phyloP scores from a whole-genome alignment of 495 filamentous ascomycete genomes.

The Pseudevernia furfuracea region DNA sequence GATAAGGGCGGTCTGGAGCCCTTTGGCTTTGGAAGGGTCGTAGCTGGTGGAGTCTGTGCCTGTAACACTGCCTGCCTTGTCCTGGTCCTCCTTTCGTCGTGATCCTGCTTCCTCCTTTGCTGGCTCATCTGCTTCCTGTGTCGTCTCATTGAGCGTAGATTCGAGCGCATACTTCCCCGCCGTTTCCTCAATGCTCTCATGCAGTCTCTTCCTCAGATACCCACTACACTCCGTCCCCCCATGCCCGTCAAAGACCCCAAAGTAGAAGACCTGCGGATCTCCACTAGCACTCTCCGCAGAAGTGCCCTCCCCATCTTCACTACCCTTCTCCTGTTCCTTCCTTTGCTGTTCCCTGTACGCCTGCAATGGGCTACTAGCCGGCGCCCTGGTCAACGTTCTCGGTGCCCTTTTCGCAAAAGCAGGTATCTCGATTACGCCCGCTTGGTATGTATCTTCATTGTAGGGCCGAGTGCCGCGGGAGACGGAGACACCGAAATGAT shows the following conservation, averaged over 20 bases:
- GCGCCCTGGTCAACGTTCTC: constrained; percentile 50
- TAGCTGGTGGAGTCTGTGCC: not conserved
- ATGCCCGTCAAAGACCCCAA: constrained; percentile 93
- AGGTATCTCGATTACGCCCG: constrained; percentile 84
- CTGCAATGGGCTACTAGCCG: constrained; percentile 38
- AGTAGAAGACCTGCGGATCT: constrained; percentile 95
- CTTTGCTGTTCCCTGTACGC: constrained; percentile 23
- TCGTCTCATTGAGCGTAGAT: constrained; percentile 52
- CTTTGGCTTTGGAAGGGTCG: constrained; percentile 32
- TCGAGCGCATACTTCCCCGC: constrained; percentile 63
- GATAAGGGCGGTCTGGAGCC: constrained; percentile 61
- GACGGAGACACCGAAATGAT: constrained; percentile 78
- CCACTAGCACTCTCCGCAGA: constrained; percentile 67
- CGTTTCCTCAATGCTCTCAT: constrained; percentile 79
- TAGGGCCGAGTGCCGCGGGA: constrained; percentile 73
- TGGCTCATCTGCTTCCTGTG: constrained; percentile 16
- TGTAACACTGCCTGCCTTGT: not conserved
- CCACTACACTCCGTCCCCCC: constrained; percentile 83
- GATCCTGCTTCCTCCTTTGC: constrained; percentile 2
- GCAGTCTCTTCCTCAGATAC: constrained; percentile 75
- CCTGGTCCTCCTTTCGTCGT: not conserved
- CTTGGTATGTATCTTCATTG: constrained; percentile 94
- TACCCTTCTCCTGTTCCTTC: constrained; percentile 21
- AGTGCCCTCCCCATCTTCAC: constrained; percentile 43
- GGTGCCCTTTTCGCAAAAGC: constrained; percentile 81